A percentile compares a stretch with the other conserved stretches of the same genome.
Evolutionary conservation across 139 green algal species (phyloP).

Genomic region (Auxenochlorella pyrenoidosa): DNA sequence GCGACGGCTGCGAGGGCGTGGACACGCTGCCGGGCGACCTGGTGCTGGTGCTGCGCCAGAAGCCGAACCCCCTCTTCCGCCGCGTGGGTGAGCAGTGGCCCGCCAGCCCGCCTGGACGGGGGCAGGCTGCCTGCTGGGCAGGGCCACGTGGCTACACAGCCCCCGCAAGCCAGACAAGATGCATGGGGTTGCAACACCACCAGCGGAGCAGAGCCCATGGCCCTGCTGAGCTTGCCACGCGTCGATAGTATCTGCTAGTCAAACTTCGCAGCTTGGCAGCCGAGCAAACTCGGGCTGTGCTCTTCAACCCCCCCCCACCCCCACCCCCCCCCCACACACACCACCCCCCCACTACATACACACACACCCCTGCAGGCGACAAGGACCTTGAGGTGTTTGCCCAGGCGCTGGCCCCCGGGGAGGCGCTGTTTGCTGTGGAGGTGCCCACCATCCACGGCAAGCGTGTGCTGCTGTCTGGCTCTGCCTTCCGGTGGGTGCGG

Average conservation of each 20-base stretch:
- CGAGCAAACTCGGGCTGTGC: no score
- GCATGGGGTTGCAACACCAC: no score
- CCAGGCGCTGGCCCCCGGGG: background rate
- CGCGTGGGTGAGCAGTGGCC: slow-evolving; percentile 23
- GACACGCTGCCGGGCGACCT: slow-evolving; percentile 52
- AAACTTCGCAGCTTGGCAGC: no score
- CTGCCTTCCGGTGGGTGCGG: slow-evolving; percentile 3
- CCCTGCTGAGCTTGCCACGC: no score
- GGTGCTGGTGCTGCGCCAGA: slow-evolving; percentile 36
- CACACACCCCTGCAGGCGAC: background rate
- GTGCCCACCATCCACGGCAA: slow-evolving; percentile 3
- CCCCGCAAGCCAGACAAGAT: no score
- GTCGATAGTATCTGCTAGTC: no score
- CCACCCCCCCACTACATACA: no score
- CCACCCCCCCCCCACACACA: background rate
- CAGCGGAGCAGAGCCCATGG: no score
- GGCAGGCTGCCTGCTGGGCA: no score
- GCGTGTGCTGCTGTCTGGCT: slow-evolving; percentile 4
- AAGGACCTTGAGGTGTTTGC: slow-evolving; percentile 48
- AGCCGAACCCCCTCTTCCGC: slow-evolving; percentile 44
- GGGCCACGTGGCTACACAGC: no score
- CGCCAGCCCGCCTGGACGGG: background rate
- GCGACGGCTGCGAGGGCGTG: slow-evolving; percentile 48
- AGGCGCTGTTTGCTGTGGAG: slow-evolving; percentile 4
- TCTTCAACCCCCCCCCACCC: background rate